A percentile compares a stretch with the other conserved stretches of the same genome.
phyloP scores from a whole-genome alignment of 2,329 filamentous ascomycete genomes.

The Xylariaceae sp. region DNA sequence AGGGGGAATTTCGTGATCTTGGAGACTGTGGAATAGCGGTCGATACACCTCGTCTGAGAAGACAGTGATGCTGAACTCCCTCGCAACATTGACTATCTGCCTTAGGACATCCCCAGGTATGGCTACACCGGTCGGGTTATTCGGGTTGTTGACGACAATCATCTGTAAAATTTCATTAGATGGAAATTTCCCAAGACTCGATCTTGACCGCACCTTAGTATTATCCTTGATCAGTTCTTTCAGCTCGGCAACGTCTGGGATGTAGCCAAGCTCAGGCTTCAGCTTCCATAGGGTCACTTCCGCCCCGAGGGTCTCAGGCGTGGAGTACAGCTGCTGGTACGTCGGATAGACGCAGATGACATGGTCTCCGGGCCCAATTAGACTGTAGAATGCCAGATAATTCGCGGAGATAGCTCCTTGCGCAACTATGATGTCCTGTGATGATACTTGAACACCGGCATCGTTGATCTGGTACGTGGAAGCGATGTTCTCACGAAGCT shows the following conservation, averaged over 20 bases:
- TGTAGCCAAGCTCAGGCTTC: constrained; percentile 58
- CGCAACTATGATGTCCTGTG: constrained; percentile 67
- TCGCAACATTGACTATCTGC: constrained; percentile 59
- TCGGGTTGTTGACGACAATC: constrained; percentile 64
- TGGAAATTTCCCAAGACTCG: not conserved
- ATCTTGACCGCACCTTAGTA: constrained; percentile 34
- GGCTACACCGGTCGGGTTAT: constrained; percentile 75
- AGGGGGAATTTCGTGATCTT: constrained; percentile 42
- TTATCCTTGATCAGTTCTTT: constrained; percentile 53
- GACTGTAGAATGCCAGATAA: constrained; percentile 69
- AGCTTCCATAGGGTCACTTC: constrained; percentile 75
- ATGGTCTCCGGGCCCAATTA: constrained; percentile 72
- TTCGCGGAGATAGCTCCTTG: constrained; percentile 83
- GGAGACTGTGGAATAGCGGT: constrained; percentile 69
- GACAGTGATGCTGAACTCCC: constrained; percentile 59
- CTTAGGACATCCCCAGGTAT: constrained; percentile 59
- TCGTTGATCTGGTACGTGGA: constrained; percentile 57
- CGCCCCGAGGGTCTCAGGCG: constrained; percentile 70
- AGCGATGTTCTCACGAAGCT: constrained; percentile 61
- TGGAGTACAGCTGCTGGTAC: constrained; percentile 77
- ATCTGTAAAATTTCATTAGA: constrained; percentile 22
- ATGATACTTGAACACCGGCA: not conserved
- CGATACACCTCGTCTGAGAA: constrained; percentile 76
- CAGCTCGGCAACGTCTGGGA: constrained; percentile 63
- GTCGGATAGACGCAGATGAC: constrained; percentile 84